These are phyloP conservation scores for Venturia effusa DNA, from an alignment of 2,329 filamentous ascomycete genomes.

Conservation along the genomic window DNA sequence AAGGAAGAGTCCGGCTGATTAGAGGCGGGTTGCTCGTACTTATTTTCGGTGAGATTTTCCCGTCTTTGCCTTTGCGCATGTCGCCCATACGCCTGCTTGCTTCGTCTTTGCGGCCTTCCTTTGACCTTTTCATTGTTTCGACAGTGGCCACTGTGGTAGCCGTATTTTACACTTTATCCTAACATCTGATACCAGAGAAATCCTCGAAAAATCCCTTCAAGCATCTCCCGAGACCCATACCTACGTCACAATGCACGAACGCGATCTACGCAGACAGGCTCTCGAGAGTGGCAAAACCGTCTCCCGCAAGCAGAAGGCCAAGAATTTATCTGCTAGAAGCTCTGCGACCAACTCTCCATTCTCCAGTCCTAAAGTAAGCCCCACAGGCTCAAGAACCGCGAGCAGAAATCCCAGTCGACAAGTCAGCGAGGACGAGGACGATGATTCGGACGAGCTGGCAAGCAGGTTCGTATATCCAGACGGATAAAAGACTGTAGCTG, in stretches of 20 bases:
- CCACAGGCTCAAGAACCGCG: conserved; percentile 31
- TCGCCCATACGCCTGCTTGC: neutral
- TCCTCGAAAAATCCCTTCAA: neutral
- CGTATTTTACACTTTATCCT: neutral
- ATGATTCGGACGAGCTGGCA: conserved; percentile 48
- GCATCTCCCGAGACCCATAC: neutral
- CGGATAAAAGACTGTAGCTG: conserved; percentile 19
- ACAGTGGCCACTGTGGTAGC: neutral
- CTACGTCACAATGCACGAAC: conserved; percentile 3
- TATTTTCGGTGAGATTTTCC: neutral
- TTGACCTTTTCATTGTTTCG: neutral
- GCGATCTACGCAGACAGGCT: conserved; percentile 48
- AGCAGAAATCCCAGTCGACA: conserved; percentile 49
- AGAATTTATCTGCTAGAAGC: conserved; percentile 7
- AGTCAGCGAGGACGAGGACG: conserved; percentile 53
- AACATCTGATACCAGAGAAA: neutral
- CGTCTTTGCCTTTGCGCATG: neutral
- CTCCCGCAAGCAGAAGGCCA: conserved; percentile 51
- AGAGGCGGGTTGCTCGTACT: neutral
- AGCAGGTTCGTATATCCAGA: conserved; percentile 36
- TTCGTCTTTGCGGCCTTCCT: neutral
- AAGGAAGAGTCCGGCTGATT: neutral
- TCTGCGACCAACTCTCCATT: conserved; percentile 36
- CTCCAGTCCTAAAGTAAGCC: conserved; percentile 6
- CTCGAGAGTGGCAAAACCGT: conserved; percentile 63